Conservation (phyloP, 1,139 yeast species). For the Blastobotrys proliferans region DNA sequence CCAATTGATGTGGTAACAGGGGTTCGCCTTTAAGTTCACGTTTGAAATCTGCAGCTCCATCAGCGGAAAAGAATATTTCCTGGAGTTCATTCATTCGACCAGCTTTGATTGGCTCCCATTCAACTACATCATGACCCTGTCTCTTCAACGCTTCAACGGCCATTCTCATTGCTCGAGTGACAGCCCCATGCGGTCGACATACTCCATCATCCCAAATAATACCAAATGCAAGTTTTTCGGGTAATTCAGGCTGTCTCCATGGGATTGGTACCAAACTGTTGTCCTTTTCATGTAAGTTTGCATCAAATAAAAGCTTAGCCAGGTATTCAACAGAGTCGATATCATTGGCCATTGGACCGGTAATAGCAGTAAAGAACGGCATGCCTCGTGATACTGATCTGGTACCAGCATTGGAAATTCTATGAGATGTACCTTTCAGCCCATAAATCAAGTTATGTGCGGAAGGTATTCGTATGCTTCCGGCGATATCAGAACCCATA, state of each 20-base stretch:
- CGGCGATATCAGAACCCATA: constrained; percentile 58
- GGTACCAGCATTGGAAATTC: constrained; percentile 9
- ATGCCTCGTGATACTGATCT: constrained; percentile 40
- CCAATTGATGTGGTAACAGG: constrained; percentile 7
- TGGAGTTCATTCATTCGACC: constrained; percentile 9
- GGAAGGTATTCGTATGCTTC: constrained; percentile 51
- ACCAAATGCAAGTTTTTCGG: constrained; percentile 34
- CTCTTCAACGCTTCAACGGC: constrained; percentile 27
- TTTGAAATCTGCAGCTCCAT: constrained; percentile 17
- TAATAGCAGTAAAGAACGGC: constrained; percentile 40
- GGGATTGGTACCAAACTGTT: constrained; percentile 46
- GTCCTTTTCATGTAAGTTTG: constrained; percentile 55
- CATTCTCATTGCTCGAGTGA: constrained; percentile 34
- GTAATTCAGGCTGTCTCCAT: constrained; percentile 36
- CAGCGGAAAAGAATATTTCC: constrained; percentile 17
- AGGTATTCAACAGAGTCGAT: constrained; percentile 55
- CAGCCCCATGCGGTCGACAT: constrained; percentile 43
- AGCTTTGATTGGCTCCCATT: constrained; percentile 38
- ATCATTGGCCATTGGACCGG: constrained; percentile 47
- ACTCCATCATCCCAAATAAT: constrained; percentile 32
- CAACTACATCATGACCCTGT: constrained; percentile 42
- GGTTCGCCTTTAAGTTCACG: constrained; percentile 4
- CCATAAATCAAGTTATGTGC: constrained; percentile 48
- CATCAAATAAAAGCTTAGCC: constrained; percentile 49
- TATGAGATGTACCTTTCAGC: constrained; percentile 39